phyloP scores from a whole-genome alignment of 768 basidiomycete genomes.

The Tricholoma terreum region DNA sequence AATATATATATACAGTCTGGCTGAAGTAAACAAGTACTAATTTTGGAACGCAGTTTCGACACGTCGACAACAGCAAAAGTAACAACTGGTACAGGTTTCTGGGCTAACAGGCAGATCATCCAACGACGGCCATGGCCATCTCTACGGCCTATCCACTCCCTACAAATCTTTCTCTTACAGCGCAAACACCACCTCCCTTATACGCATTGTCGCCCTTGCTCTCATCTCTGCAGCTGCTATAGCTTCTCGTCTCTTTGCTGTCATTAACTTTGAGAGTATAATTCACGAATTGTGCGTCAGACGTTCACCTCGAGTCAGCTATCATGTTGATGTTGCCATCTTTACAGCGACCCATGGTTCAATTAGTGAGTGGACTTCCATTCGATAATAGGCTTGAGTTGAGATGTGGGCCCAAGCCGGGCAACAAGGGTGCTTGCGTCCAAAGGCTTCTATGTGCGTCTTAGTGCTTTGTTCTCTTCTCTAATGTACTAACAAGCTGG shows the following conservation, averaged over 20 bases:
- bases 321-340: constrained; percentile 8
- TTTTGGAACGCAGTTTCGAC: too few relatives aligned
- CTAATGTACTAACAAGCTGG: background rate
- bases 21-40: too few relatives aligned
- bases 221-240: constrained; percentile 92
- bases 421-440: constrained; percentile 89
- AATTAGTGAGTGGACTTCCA: constrained; percentile 77
- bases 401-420: constrained; percentile 51
- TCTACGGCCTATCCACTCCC: too few relatives aligned
- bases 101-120: too few relatives aligned
- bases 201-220: constrained; percentile 85
- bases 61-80: too few relatives aligned
- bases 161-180: too few relatives aligned
- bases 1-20: too few relatives aligned
- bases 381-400: constrained; percentile 10
- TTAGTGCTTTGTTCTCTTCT: background rate
- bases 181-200: constrained; percentile 83
- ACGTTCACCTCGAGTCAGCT: background rate
- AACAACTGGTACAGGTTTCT: too few relatives aligned
- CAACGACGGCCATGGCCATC: too few relatives aligned
- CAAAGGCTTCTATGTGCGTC: constrained; percentile 90
- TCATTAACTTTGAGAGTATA: constrained; percentile 97
- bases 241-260: constrained; percentile 94
- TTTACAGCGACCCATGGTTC: constrained; percentile 92
- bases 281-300: constrained; percentile 95